Evolutionary conservation across 176 grass and related monocot species (phyloP).

Genomic region (Zea luxurians): DNA sequence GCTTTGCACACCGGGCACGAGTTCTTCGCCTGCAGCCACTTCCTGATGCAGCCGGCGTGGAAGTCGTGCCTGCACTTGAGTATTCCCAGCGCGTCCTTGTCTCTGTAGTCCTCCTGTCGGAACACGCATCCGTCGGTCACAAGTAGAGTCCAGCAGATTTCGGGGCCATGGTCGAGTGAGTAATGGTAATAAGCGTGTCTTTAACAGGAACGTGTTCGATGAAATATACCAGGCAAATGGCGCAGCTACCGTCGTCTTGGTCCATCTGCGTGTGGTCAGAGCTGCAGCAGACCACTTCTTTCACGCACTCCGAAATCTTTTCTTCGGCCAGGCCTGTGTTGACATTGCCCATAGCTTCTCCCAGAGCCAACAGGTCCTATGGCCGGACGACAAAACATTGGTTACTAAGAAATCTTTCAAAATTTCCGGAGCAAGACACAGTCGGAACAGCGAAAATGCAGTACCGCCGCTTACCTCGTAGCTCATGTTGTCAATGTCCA

Average conservation of each 20-base stretch:
- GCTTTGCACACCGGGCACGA: conserved; percentile 87
- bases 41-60: conserved; percentile 73
- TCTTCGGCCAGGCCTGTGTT: conserved; percentile 63
- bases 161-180: neutral
- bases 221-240: conserved; percentile 75
- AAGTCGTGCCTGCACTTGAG: conserved; percentile 79
- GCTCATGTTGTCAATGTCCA: conserved; percentile 89
- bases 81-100: conserved; percentile 52
- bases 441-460: conserved; percentile 4
- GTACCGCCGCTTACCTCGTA: conserved; percentile 62
- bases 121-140: conserved; percentile 1
- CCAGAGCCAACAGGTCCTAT: conserved; percentile 88
- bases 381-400: neutral
- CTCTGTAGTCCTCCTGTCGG: conserved; percentile 75
- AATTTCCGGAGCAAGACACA: conserved; percentile 2
- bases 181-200: neutral
- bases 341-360: conserved; percentile 80
- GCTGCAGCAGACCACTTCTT: conserved; percentile 55
- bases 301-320: conserved; percentile 64
- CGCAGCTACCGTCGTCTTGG: conserved; percentile 59
- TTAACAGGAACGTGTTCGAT: neutral
- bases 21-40: conserved; percentile 87
- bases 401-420: neutral
- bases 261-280: conserved; percentile 43
- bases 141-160: neutral